Conservation (phyloP, 805 yeast genomes). For the Lipomyces yamadae region DNA sequence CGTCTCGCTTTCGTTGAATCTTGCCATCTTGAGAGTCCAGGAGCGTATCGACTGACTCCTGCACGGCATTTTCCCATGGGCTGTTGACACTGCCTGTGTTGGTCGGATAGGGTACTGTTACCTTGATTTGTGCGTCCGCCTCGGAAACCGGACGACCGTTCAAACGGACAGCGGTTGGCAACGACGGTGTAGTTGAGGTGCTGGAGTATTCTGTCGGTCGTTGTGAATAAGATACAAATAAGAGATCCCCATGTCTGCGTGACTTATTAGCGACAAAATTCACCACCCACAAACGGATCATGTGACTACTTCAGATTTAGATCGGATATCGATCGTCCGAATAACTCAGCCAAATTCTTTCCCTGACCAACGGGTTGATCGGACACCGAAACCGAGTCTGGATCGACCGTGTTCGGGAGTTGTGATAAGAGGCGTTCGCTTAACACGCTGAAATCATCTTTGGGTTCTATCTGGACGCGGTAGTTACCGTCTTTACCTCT, state of each 20-base stretch:
- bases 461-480: conserved; percentile 60
- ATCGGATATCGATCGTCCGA: conserved; percentile 45
- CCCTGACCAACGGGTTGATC: conserved; percentile 54
- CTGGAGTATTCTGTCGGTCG: conserved; percentile 13
- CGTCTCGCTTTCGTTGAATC: conserved; percentile 64
- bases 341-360: conserved; percentile 48
- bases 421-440: conserved; percentile 46
- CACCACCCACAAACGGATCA: conserved; percentile 26
- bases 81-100: conserved; percentile 13
- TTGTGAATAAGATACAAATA: conserved; percentile 52
- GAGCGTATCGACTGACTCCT: conserved; percentile 67
- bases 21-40: conserved; percentile 73
- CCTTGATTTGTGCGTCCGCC: conserved; percentile 30
- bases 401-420: conserved; percentile 45
- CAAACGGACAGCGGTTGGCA: conserved; percentile 27
- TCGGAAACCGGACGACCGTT: conserved; percentile 36
- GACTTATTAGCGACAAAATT: conserved; percentile 44
- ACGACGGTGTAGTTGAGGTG: conserved; percentile 6
- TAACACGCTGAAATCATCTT: conserved; percentile 52
- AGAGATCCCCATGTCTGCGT: conserved; percentile 60
- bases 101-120: conserved; percentile 14
- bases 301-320: conserved; percentile 46
- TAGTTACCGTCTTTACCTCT: conserved; percentile 84
- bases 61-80: conserved; percentile 48
- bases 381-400: conserved; percentile 50